Base-by-base conservation (phyloP, 371 early-diverging fungal genomes). In the Coemansia sp. region DNA sequence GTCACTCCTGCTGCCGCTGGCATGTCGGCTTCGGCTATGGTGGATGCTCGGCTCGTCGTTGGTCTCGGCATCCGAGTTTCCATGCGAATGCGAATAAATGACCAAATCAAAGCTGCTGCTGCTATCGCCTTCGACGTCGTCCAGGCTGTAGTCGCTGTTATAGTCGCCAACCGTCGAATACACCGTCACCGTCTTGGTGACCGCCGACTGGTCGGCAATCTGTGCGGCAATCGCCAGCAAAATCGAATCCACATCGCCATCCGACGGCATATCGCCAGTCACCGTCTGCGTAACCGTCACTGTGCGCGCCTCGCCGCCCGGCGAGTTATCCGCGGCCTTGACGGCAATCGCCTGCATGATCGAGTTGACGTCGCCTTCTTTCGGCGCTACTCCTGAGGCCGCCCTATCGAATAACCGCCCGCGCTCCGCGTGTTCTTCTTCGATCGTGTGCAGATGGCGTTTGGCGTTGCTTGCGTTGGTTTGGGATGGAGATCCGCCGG, bases 271-370 rank as follows among this genome's bases (percentile, higher is more conserved):
- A 1, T 39, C 13, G 3, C 48, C 56, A 2, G 38, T 47, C 6
- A 63, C 20, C 1, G 63, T 42, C 14, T 40, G 9, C 4, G 35
- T 50, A 14, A 42, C 35, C 1, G 63, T 63, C 5, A 5, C 13
- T 1, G 63, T 63, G 2, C 57, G 26, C 26, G 26, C 26, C 26
- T 26, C 26, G 26, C 26, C 26, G 26, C 26, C 26, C 26, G 26
- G 26, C 26, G 26, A 26, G 26, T 26, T 26, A 26, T 26, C 10
- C 34, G 52, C 34, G 4, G 31, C 11, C 4, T 62, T 55, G 16
- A 36, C 63, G 4, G 63, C 55, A 9, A 62, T 62, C 8, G 49
- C 56, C 10, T 9, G 16, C 63, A 62, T 62, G 7, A 62, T 55
- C 7, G 11, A 34, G 38, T 36, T 43, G 1, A 55, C 11, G 8